Conservation (phyloP, 805 yeast genomes). For the Wilhelminamyces savonicus region DNA sequence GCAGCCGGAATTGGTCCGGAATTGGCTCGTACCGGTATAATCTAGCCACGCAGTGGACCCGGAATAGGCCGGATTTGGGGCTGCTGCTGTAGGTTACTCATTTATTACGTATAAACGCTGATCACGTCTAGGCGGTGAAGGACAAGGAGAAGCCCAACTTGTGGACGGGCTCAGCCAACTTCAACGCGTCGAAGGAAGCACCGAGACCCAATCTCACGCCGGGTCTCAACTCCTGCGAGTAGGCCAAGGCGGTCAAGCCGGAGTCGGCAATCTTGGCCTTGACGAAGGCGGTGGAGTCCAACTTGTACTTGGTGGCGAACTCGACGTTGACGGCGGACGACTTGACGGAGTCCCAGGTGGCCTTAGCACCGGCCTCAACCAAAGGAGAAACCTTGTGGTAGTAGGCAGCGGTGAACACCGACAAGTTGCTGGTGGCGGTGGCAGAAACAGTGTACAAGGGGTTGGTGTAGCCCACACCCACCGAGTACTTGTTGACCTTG, state of each 20-base stretch:
- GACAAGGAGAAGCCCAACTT: slow-evolving; percentile 94
- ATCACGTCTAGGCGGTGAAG: slow-evolving; percentile 66
- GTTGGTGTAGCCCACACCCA: slow-evolving; percentile 89
- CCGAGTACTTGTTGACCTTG: slow-evolving; percentile 87
- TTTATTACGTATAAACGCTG: too few relatives aligned
- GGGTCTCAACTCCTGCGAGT: slow-evolving; percentile 91
- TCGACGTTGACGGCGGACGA: slow-evolving; percentile 82
- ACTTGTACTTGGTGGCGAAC: slow-evolving; percentile 90
- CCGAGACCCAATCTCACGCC: slow-evolving; percentile 97
- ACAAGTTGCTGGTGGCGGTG: slow-evolving; percentile 77
- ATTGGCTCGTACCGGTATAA: too few relatives aligned
- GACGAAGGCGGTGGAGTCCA: slow-evolving; percentile 83
- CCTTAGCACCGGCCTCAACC: slow-evolving; percentile 97
- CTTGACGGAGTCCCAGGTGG: slow-evolving; percentile 87
- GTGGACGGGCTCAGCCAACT: slow-evolving; percentile 94
- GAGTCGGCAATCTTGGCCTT: slow-evolving; percentile 97
- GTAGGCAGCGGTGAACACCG: slow-evolving; percentile 90
- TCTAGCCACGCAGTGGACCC: too few relatives aligned
- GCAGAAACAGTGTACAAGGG: slow-evolving; percentile 82
- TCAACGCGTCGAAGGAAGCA: slow-evolving; percentile 92
- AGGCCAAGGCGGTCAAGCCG: slow-evolving; percentile 88
- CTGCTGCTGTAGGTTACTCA: too few relatives aligned
- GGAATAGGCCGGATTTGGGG: too few relatives aligned
- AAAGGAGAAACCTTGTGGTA: slow-evolving; percentile 89
- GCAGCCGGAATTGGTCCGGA: too few relatives aligned